Base-by-base conservation (phyloP, 2,329 filamentous ascomycete genomes). In the Trichocomaceae sp. region DNA sequence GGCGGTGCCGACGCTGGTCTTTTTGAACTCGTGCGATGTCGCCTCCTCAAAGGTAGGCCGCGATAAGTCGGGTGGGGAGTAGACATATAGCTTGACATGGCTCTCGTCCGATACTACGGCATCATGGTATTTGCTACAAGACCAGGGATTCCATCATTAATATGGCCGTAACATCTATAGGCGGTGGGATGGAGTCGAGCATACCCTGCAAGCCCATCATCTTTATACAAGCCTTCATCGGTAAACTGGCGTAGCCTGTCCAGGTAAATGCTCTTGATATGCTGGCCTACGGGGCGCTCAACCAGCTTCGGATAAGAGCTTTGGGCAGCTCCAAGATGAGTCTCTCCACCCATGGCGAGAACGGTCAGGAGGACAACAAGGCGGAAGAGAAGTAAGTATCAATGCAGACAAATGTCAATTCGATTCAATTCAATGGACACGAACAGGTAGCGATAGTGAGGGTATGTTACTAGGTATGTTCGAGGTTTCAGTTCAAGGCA, bases 31-130 rank as follows among this genome's bases (percentile, higher is more conserved):
- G 62, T 95, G 84, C n/a, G 77, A 79, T 12, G 78, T 83, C 12
- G 91, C 92, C 54, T 96, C 89, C 59, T 91, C 75, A 75, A 99
- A 99, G 3, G 86, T 85, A 2, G 93, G 93, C 15, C 93, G 84
- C 23, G 84, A 79, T 50, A 88, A 83, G 63, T 85, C 78, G 1
- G 91, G 91, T 13, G 90, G 89, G 55, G 87, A 85, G 82, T 91
- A 96, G 56, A 90, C 89, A 57, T 80, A 89, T 55, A 99, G 84
- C 73, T 90, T 87, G 65, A 97, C 83, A 68, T 92, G 80, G 26
- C 88, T 82, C 60, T 83, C 75, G 61, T 90, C 90, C 9, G 84
- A 84, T 54, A 77, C 76, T 56, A 76, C 73, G 29, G 79, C 86
- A 70, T 92, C 85, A 64, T 84, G 80, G 69, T 90, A 82, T 77